phyloP scores from a whole-genome alignment of 2,329 filamentous ascomycete species.

The Phoma sp. region DNA sequence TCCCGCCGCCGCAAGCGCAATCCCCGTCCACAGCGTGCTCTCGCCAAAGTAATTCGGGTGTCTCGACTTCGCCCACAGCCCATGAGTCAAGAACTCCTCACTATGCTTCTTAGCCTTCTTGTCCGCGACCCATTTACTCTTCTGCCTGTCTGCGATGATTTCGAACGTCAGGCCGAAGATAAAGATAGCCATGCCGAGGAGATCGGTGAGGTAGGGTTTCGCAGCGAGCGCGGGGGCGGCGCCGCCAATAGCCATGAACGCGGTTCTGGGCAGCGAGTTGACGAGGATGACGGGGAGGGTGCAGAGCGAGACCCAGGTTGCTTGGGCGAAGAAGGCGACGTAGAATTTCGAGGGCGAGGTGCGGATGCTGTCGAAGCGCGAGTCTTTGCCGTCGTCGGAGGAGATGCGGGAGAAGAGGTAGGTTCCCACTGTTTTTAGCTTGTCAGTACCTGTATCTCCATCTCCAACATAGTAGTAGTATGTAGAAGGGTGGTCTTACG shows the following conservation, averaged over 20 bases:
- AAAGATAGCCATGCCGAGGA: conserved; percentile 65
- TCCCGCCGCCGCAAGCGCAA: conserved; percentile 65
- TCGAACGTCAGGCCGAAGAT: conserved; percentile 66
- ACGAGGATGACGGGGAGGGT: conserved; percentile 68
- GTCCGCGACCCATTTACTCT: conserved; percentile 64
- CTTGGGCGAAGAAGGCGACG: conserved; percentile 65
- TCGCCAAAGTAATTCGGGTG: conserved; percentile 79
- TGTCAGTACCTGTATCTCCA: too few species aligned
- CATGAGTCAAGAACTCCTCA: conserved; percentile 69
- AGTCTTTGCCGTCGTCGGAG: conserved; percentile 62
- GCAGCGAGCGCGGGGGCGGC: conserved; percentile 52
- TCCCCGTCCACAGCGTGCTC: conserved; percentile 70
- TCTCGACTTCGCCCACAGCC: conserved; percentile 65
- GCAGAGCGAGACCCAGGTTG: conserved; percentile 71
- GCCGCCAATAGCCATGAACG: conserved; percentile 53
- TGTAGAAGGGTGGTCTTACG: conserved; percentile 50
- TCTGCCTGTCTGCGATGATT: conserved; percentile 67
- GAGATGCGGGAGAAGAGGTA: conserved; percentile 69
- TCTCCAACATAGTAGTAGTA: neutral
- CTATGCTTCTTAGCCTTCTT: conserved; percentile 70
- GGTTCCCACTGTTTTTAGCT: conserved; percentile 59
- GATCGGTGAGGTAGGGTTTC: conserved; percentile 55
- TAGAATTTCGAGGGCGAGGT: conserved; percentile 59
- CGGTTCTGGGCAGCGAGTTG: conserved; percentile 64
- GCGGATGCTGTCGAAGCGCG: conserved; percentile 62